Base-by-base conservation (phyloP, 176 grass and related monocot genomes). In the Cenchrus fungigraminus region DNA sequence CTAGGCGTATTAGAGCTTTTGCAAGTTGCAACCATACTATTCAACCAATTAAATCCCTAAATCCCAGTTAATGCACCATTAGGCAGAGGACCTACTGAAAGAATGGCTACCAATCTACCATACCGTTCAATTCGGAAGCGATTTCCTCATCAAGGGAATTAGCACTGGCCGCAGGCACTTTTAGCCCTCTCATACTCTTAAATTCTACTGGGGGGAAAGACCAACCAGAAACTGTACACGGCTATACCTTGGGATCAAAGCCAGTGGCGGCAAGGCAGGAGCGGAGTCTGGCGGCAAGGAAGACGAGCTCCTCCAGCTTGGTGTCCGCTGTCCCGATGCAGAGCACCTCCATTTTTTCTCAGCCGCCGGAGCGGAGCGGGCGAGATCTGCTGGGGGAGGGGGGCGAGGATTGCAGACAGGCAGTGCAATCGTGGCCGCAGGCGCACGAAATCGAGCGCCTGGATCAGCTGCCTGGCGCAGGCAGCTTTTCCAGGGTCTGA, bases 251-350 rank as follows among this genome's bases (percentile, higher is more conserved):
- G 14, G 88, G 43, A 68, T 44, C n/a, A 46, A 73, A 58, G 51
- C 19, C 54, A 46, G 78, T 61, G 79, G 82, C 54, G 57, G 61
- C 57, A 74, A 94, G 88, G 80, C 40, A 59, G 80, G 87, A 89
- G 86, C 88, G 78, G 73, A 98, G 66, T 47, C 81, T 80, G 44
- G 78, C 8, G 49, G 93, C 89, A 11, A 98, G 89, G 82, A 94
- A 98, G 65, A 86, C 89, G 79, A 98, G 91, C 91, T 98, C 96
- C 55, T 95, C 96, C 66, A 89, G 82, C 74, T 98, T 98, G 73
- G 93, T 98, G 85, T 98, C 96, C 20, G 85, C 93, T 13, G 93
- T 98, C 22, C 96, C 96, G 43, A 98, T 90, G 89, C 96, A 98
- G 64, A 92, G 83, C 32, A 90, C 87, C 83, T 98, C 88, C 88